phyloP scores from a whole-genome alignment of 306 rosid genomes.

The Pyrus bretschneideri region DNA sequence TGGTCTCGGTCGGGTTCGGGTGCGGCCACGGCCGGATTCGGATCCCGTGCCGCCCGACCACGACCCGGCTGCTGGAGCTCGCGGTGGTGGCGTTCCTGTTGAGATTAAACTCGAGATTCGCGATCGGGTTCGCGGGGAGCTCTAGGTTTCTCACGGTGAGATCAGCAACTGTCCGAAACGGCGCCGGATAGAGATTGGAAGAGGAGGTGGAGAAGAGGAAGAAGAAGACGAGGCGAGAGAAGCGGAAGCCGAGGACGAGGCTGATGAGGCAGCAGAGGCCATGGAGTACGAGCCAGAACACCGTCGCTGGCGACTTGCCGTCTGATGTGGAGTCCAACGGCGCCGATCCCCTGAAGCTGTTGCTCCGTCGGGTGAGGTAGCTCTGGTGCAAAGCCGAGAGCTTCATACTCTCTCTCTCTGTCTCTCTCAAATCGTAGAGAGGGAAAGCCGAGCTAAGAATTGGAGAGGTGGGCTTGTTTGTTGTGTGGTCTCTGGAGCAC shows the following conservation, averaged over 20 bases:
- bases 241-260: conserved; percentile 87
- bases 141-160: conserved; percentile 26
- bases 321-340: conserved; percentile 62
- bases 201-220: conserved; percentile 70
- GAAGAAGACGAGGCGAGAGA: conserved; percentile 95
- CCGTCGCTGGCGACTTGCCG: conserved; percentile 66
- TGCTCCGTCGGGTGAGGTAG: conserved; percentile 62
- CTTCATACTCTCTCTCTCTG: conserved; percentile 47
- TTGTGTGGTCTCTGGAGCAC: not conserved
- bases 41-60: conserved; percentile 98
- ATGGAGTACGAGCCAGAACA: conserved; percentile 84
- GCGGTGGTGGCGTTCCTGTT: conserved; percentile 33
- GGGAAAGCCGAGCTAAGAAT: not conserved
- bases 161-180: conserved; percentile 58
- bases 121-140: conserved; percentile 18
- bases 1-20: conserved; percentile 86
- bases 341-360: conserved; percentile 68
- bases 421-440: not conserved
- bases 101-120: conserved; percentile 18
- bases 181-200: conserved; percentile 48
- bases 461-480: not conserved
- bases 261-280: conserved; percentile 91
- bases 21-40: conserved; percentile 99
- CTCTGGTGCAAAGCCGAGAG: conserved; percentile 87
- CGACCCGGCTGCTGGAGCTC: conserved; percentile 57